These are phyloP conservation scores for Coniochaeta sp. DNA, from an alignment of 2,329 filamentous ascomycete genomes.

Conservation along the genomic window DNA sequence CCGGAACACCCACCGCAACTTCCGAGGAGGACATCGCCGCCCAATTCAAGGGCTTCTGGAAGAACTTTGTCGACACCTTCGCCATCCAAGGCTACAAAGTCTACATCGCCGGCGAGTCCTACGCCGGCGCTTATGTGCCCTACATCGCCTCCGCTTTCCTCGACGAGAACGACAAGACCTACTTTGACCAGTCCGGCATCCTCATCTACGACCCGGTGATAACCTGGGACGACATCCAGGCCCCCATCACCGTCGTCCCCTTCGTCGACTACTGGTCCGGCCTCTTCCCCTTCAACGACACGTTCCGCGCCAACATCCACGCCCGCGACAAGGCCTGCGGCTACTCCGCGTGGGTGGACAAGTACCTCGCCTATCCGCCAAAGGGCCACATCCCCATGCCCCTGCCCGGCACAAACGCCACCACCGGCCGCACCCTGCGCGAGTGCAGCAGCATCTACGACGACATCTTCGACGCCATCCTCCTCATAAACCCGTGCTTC, in stretches of 20 bases:
- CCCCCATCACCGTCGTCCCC: slow-evolving; percentile 40
- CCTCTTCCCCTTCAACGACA: slow-evolving; percentile 57
- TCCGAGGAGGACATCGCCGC: slow-evolving; percentile 59
- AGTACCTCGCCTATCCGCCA: slow-evolving; percentile 63
- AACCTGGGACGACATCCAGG: slow-evolving; percentile 37
- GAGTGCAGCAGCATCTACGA: slow-evolving; percentile 51
- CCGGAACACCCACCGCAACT: slow-evolving; percentile 55
- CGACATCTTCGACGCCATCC: slow-evolving; percentile 44
- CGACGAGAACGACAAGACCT: slow-evolving; percentile 53
- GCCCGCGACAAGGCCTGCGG: slow-evolving; percentile 49
- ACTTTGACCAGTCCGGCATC: slow-evolving; percentile 62
- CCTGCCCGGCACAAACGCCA: slow-evolving; percentile 33
- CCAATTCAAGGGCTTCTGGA: slow-evolving; percentile 74
- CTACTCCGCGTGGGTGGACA: slow-evolving; percentile 50
- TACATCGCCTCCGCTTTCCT: slow-evolving; percentile 70
- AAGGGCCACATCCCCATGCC: slow-evolving; percentile 46
- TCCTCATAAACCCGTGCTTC: slow-evolving; percentile 66
- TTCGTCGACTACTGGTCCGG: slow-evolving; percentile 54
- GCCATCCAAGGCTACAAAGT: slow-evolving; percentile 59
- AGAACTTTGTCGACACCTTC: slow-evolving; percentile 69
- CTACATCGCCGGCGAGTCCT: slow-evolving; percentile 68
- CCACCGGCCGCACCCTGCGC: slow-evolving; percentile 22
- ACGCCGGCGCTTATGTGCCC: slow-evolving; percentile 60
- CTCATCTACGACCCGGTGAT: slow-evolving; percentile 67
- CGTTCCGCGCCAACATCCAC: slow-evolving; percentile 44